A percentile compares a stretch with the other conserved stretches of the same genome.
Conservation (phyloP, 768 basidiomycete species). For the Mycena pura region DNA sequence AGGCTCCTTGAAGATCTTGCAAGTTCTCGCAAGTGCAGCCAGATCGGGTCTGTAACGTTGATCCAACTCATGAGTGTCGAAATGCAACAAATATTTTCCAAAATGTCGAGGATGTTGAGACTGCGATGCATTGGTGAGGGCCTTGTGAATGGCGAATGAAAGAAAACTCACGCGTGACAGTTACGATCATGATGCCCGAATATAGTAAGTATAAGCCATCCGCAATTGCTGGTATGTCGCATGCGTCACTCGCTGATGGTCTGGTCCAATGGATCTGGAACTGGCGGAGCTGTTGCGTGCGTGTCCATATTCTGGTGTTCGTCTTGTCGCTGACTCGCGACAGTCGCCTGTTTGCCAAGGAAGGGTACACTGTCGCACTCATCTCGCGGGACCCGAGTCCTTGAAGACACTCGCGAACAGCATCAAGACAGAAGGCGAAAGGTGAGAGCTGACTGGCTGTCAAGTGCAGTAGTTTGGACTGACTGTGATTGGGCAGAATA, state of each 20-base stretch:
- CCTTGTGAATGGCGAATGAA: too few species aligned
- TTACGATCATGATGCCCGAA: too few species aligned
- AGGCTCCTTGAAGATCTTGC: neutral
- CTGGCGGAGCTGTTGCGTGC: constrained; percentile 66
- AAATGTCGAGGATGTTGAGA: neutral
- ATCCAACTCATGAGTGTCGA: neutral
- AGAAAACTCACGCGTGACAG: too few species aligned
- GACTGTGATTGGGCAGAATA: constrained; percentile 49
- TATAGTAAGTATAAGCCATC: too few species aligned
- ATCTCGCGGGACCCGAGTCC: constrained; percentile 61
- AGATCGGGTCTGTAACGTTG: too few species aligned
- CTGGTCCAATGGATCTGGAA: constrained; percentile 46
- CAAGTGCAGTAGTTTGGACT: too few species aligned
- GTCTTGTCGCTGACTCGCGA: neutral
- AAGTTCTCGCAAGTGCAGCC: constrained; percentile 10
- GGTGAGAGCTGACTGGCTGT: constrained; percentile 55
- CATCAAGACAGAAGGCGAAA: constrained; percentile 63
- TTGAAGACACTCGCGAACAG: constrained; percentile 61
- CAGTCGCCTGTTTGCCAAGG: constrained; percentile 65
- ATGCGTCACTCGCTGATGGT: neutral
- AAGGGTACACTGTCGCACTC: constrained; percentile 72
- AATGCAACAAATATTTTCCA: neutral
- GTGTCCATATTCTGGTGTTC: constrained; percentile 27
- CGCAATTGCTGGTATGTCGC: neutral
- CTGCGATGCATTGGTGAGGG: neutral